Percentiles rank a stretch among this genome's conserved stretches.
These are phyloP conservation scores for Acanthamoeba triangularis DNA, from an alignment of 208 protist species.

Conservation along the genomic window DNA sequence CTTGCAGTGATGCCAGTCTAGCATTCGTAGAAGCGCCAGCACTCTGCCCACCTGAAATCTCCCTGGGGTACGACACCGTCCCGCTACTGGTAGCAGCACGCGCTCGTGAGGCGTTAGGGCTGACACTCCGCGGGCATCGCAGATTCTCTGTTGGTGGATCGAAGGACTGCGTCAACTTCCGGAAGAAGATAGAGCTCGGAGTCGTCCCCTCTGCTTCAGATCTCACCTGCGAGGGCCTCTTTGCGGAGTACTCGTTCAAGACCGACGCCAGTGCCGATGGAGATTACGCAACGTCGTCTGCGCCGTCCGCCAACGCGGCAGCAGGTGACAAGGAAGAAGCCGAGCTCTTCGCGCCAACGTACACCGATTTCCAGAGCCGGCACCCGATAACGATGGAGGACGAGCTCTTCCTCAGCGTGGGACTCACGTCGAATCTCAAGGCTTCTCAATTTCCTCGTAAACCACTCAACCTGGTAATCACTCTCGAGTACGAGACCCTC, in stretches of 20 bases:
- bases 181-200: not conserved
- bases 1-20: not conserved
- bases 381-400: not conserved
- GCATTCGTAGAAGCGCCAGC: constrained; percentile 18
- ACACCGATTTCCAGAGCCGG: not conserved
- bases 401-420: constrained; percentile 1
- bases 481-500: not conserved
- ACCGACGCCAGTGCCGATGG: too few relatives aligned
- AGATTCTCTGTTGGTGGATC: not conserved
- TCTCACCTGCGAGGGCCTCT: not conserved
- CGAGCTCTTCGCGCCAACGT: not conserved
- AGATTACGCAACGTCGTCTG: not conserved
- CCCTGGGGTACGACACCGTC: not conserved
- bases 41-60: not conserved
- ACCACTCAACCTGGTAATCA: not conserved
- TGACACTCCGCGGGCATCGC: too few relatives aligned
- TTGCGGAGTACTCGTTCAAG: constrained; percentile 25
- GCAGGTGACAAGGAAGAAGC: not conserved
- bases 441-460: not conserved
- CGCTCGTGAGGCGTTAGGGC: too few relatives aligned
- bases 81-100: too few relatives aligned
- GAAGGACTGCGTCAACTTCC: constrained; percentile 6
- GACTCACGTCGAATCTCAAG: not conserved
- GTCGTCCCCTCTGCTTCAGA: not conserved
- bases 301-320: not conserved